Conservation (phyloP, 2,329 filamentous ascomycete genomes). For the Metarhizium robertsii region DNA sequence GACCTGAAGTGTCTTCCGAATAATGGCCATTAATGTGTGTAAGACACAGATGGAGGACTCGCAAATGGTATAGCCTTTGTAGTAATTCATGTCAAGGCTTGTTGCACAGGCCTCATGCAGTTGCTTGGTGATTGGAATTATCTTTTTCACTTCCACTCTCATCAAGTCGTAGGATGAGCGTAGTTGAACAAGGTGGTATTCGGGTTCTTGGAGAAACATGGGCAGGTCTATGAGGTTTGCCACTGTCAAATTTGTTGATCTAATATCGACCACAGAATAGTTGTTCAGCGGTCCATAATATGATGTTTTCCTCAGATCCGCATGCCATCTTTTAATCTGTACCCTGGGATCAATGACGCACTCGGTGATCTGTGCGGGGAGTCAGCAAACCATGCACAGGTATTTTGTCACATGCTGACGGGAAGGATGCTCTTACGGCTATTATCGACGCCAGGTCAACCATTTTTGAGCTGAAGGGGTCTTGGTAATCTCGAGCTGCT, state of each 20-base stretch:
- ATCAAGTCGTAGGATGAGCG: slow-evolving; percentile 4
- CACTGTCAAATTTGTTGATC: slow-evolving; percentile 5
- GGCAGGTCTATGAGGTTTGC: slow-evolving; percentile 4
- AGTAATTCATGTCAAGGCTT: slow-evolving; percentile 2
- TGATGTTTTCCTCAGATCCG: slow-evolving; percentile 2
- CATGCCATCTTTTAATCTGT: slow-evolving; percentile 1
- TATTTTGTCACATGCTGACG: not conserved
- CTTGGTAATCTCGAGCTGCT: not conserved
- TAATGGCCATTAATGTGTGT: slow-evolving; percentile 4
- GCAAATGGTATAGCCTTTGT: slow-evolving; percentile 6
- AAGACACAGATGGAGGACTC: slow-evolving; percentile 5
- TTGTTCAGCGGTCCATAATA: slow-evolving; percentile 5
- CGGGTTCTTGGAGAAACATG: slow-evolving; percentile 3
- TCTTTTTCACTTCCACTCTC: slow-evolving; percentile 2
- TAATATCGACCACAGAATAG: slow-evolving; percentile 7
- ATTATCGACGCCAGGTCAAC: slow-evolving; percentile 4
- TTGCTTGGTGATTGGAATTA: not conserved
- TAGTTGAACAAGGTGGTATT: slow-evolving; percentile 3
- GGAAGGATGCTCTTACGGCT: not conserved
- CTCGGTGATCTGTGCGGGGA: slow-evolving; percentile 1
- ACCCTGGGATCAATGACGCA: slow-evolving; percentile 5
- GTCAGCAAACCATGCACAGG: not conserved
- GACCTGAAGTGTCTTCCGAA: slow-evolving; percentile 4
- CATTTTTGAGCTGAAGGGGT: slow-evolving; percentile 3
- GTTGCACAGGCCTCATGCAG: slow-evolving; percentile 2